Evolutionary conservation across 768 basidiomycete species (phyloP), one percentile per base, ranked within the genome.

Genomic region (Clathrus columnatus): DNA sequence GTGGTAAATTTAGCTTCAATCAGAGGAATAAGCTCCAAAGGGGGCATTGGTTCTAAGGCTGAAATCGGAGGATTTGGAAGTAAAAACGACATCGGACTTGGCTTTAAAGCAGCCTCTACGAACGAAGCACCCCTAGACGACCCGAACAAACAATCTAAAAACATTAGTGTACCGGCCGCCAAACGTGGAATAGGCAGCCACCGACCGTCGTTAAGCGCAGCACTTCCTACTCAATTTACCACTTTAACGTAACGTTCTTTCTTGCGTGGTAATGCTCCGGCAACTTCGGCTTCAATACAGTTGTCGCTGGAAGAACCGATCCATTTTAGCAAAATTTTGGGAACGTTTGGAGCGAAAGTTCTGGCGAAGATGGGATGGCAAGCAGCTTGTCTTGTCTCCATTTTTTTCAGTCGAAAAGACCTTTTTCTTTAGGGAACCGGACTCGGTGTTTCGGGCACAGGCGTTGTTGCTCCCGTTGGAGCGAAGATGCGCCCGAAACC

Each of bases 351-450:
- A 61, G 88, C 94, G 18, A 84, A 85, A 55, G 82, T 98, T 81
- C 80, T 99, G 21, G 80, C 81, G 28, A 98, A 94, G 73, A 93
- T 94, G 86, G 96, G 96, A 7, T 99, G 96, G 95, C 75, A 84
- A 64, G 72, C 84, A 0, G 95, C 75, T 27, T 30, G 61, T 60
- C 36, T 3, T 14, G 36, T 11, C 11, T 14, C 36, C 10, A 14
- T n/a, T 26, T n/a, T 27, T 8, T 23, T 16, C n/a, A 3, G 23
- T 30, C 27, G 21, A 18, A 17, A 49, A 11, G 23, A 27, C 50
- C 43, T 20, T 4, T 17, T 52, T 10, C 36, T 45, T 7, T 36
- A 65, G 64, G 65, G 85, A 3, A 75, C 76, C 2, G 92, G 93
- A 61, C 76, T 95, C 7, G 92, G 92, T 59, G 68, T 76, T 1